phyloP scores from a whole-genome alignment of 495 filamentous ascomycete species.

The Hyaloscypha variabilis region DNA sequence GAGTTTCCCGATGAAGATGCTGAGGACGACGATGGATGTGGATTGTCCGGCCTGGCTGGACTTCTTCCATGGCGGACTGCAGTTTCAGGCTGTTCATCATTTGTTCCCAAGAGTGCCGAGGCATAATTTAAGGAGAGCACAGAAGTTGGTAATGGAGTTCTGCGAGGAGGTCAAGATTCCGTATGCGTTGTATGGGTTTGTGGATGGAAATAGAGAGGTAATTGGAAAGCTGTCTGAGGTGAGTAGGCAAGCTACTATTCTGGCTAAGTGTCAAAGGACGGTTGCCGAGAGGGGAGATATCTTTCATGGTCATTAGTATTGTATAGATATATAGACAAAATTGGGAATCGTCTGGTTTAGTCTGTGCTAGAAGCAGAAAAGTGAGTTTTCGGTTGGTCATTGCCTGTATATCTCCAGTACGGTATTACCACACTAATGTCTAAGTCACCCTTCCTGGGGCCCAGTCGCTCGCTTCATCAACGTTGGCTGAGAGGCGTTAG shows the following conservation, averaged over 20 bases:
- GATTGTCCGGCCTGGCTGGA: slow-evolving; percentile 94
- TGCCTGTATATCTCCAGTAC: no score
- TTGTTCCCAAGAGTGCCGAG: slow-evolving; percentile 90
- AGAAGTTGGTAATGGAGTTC: slow-evolving; percentile 82
- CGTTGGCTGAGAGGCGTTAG: no score
- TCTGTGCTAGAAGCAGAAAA: no score
- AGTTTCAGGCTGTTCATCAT: slow-evolving; percentile 96
- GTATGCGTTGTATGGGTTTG: slow-evolving; percentile 91
- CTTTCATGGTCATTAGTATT: no score
- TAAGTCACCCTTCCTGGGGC: no score
- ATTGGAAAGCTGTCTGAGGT: slow-evolving; percentile 83
- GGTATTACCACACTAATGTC: no score
- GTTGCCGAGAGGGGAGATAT: background rate
- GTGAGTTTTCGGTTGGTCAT: no score
- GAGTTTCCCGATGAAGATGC: slow-evolving; percentile 95
- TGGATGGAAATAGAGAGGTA: slow-evolving; percentile 86
- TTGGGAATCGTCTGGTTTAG: no score
- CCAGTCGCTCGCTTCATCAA: no score
- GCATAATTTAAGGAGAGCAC: slow-evolving; percentile 83
- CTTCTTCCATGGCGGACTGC: slow-evolving; percentile 91
- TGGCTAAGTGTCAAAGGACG: slow-evolving; percentile 73
- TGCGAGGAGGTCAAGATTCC: slow-evolving; percentile 89
- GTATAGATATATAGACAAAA: no score
- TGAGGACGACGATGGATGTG: slow-evolving; percentile 96
- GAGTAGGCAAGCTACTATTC: slow-evolving; percentile 78